Base-by-base conservation (phyloP, 2,329 filamentous ascomycete genomes). In the Alternaria ethzedia region DNA sequence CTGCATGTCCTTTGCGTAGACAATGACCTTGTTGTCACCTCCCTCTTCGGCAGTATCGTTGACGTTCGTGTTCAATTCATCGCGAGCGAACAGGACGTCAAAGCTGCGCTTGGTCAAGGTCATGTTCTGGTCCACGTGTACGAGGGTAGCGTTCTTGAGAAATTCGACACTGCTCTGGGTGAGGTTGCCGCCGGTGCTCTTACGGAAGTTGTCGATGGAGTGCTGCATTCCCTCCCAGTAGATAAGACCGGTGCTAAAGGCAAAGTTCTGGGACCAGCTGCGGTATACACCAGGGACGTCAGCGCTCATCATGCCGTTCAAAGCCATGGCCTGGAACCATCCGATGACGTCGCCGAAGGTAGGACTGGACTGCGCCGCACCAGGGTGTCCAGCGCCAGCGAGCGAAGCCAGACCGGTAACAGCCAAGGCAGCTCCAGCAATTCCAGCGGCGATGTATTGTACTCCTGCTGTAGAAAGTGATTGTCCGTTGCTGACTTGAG, bases 291-390 rank as follows among this genome's bases (percentile, higher is more conserved):
- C 85, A 5, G 96, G 96, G 70, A 97, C 94, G 72, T 90, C 88
- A 72, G 96, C 94, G 63, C 92, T 96, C 78, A 97, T 86, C 96
- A 98, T 98, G 69, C 96, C 94, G 80, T 96, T 97, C 84, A 96
- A 91, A 26, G 96, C 94, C 85, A 98, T 91, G 54, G 91, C 90
- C 81, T 98, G 94, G 80, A 98, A 97, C 88, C 92, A 96, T 65
- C 90, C 89, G 70, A 97, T 87, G 51, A 96, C 89, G 75, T 97
- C 93, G 47, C 86, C 86, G 78, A 98, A 97, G 57, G 90, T 92
- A 25, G 96, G 96, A 71, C 93, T 96, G 44, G 90, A 84, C 11
- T 90, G 86, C 3, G 88, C 85, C 17, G 83, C 84, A 49, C 82
- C 82, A 17, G 80, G 80, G 36, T 83, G 83, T 36, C 86, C 86